phyloP scores from a whole-genome alignment of 139 green algal species.

The Marvania coccoides region DNA sequence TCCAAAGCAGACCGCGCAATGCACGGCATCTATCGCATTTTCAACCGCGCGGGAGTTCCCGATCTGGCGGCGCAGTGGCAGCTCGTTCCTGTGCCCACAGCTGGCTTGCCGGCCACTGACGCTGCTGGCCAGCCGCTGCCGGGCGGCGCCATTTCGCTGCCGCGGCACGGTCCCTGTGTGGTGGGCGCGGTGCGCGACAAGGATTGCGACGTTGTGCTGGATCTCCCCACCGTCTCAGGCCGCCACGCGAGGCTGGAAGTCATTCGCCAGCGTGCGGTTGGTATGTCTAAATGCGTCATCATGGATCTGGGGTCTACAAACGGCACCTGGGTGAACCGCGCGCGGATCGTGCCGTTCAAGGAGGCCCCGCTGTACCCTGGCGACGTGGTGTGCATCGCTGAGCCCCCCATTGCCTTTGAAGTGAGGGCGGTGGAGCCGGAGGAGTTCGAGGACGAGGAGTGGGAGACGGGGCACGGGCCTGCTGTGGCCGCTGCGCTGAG shows the following conservation, averaged over 20 bases:
- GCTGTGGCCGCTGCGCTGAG: slow-evolving; percentile 5
- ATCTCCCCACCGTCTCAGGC: slow-evolving; percentile 26
- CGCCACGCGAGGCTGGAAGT: slow-evolving; percentile 30
- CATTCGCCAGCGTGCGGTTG: neutral
- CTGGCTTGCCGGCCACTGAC: neutral
- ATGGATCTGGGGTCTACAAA: slow-evolving; percentile 34
- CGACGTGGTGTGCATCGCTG: slow-evolving; percentile 29
- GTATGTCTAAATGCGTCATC: slow-evolving; percentile 9
- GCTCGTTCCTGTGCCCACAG: slow-evolving; percentile 3
- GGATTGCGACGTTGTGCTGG: slow-evolving; percentile 26
- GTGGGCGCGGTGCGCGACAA: neutral
- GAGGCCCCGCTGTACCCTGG: slow-evolving; percentile 23
- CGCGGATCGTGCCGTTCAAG: neutral
- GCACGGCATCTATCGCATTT: neutral
- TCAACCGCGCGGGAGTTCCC: neutral
- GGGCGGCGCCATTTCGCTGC: slow-evolving; percentile 1
- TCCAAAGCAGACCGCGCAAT: neutral
- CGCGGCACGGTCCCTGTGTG: slow-evolving; percentile 8
- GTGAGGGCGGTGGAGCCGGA: neutral
- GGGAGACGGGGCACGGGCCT: neutral
- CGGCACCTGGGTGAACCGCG: slow-evolving; percentile 36
- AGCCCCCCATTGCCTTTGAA: slow-evolving; percentile 16
- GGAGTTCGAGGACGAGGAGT: neutral
- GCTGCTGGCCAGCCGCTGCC: slow-evolving; percentile 3
- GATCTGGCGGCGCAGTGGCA: slow-evolving; percentile 4